A percentile compares a stretch with the other conserved stretches of the same genome.
Conservation (phyloP, 1,139 yeast species). For the Taphrina communis region DNA sequence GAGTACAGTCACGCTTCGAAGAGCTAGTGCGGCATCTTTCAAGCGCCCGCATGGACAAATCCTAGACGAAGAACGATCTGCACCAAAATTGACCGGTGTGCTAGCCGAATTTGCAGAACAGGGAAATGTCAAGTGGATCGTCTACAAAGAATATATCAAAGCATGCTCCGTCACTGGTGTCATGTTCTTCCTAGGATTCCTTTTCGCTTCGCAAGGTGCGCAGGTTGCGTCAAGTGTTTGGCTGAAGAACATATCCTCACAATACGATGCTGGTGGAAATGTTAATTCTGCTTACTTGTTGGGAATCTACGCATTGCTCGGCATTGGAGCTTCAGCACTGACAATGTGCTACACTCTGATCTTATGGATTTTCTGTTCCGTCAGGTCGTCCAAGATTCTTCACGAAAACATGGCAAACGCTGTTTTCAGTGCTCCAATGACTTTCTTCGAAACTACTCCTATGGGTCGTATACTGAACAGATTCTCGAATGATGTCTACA, state of each 20-base stretch:
- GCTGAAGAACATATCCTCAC: conserved; percentile 94
- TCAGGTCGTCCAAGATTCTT: conserved; percentile 76
- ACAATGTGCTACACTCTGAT: conserved; percentile 70
- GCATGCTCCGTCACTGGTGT: conserved; percentile 86
- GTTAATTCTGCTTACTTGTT: conserved; percentile 78
- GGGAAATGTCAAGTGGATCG: conserved; percentile 91
- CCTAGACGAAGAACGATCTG: conserved; percentile 41
- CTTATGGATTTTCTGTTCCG: conserved; percentile 83
- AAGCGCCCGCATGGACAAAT: conserved; percentile 49
- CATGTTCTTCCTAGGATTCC: conserved; percentile 57
- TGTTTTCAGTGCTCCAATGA: conserved; percentile 93
- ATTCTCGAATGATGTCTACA: conserved; percentile 90
- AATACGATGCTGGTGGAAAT: conserved; percentile 72
- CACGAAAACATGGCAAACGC: conserved; percentile 80
- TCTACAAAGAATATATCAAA: conserved; percentile 78
- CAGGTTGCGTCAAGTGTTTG: conserved; percentile 76
- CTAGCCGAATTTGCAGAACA: conserved; percentile 77
- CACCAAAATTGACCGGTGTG: conserved; percentile 46
- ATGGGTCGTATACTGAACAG: conserved; percentile 92
- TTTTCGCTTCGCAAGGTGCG: conserved; percentile 63
- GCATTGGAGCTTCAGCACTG: conserved; percentile 68
- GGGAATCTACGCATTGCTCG: conserved; percentile 75
- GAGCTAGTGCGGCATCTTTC: conserved; percentile 72
- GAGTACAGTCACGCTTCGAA: conserved; percentile 60
- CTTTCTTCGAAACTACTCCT: conserved; percentile 96